Evolutionary conservation across 345 rosid genomes (phyloP).

Genomic region (Adansonia digitata): DNA sequence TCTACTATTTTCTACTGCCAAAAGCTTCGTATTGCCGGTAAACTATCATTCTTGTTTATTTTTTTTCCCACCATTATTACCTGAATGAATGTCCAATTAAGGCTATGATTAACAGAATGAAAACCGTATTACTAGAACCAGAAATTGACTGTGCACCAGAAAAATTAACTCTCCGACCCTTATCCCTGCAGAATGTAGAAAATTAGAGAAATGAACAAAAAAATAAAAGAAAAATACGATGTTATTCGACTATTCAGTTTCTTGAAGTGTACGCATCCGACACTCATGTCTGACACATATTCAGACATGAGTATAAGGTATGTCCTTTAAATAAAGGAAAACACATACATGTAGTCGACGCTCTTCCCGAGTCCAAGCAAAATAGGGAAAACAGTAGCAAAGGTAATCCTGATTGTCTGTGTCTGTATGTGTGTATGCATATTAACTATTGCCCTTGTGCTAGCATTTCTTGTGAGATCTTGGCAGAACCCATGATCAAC

Average conservation of each 20-base stretch:
- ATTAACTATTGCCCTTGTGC: not conserved
- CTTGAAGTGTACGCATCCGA: too few relatives aligned
- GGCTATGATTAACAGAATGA: slow-evolving; percentile 24
- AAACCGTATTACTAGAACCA: slow-evolving; percentile 23
- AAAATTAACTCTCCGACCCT: slow-evolving; percentile 57
- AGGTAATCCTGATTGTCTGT: not conserved
- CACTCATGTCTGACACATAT: too few relatives aligned
- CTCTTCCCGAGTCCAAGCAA: not conserved
- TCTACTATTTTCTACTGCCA: not conserved
- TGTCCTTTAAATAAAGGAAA: too few relatives aligned
- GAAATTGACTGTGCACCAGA: slow-evolving; percentile 37
- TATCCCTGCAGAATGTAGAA: slow-evolving; percentile 51
- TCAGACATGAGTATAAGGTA: too few relatives aligned
- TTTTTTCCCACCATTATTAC: slow-evolving; percentile 10
- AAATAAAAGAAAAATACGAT: too few relatives aligned
- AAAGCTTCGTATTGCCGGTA: not conserved
- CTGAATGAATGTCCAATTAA: slow-evolving; percentile 28
- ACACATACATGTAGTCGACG: too few relatives aligned
- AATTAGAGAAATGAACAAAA: not conserved
- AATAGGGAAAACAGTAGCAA: not conserved
- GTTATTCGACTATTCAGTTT: too few relatives aligned
- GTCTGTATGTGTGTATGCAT: too few relatives aligned
- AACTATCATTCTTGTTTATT: not conserved
- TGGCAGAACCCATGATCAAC: not conserved
- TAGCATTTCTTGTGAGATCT: not conserved